These are phyloP conservation scores for Cyclotella atomus DNA, from an alignment of 108 stramenopile genomes.

Conservation along the genomic window DNA sequence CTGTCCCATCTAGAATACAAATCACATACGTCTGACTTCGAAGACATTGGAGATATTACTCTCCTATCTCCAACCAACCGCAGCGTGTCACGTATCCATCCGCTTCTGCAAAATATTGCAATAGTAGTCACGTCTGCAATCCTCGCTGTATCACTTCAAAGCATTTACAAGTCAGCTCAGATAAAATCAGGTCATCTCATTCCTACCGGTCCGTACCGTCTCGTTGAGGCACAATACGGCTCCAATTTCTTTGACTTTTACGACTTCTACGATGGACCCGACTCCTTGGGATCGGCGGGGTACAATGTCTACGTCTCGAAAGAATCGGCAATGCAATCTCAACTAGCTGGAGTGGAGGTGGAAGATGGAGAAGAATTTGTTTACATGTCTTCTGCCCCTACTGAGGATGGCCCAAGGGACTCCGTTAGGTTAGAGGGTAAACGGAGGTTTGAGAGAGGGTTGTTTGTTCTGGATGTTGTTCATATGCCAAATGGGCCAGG, in stretches of 20 bases:
- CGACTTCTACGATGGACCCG: slow-evolving; percentile 78
- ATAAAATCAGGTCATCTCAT: slow-evolving; percentile 7
- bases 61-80: neutral
- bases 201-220: slow-evolving; percentile 44
- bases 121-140: neutral
- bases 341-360: slow-evolving; percentile 59
- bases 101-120: neutral
- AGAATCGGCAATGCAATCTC: slow-evolving; percentile 50
- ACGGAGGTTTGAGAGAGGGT: slow-evolving; percentile 75
- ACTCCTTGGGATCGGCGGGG: slow-evolving; percentile 83
- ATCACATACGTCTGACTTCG: slow-evolving; percentile 6
- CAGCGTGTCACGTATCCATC: too few relatives aligned
- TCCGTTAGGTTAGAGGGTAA: slow-evolving; percentile 84
- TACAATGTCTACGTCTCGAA: slow-evolving; percentile 69
- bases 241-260: slow-evolving; percentile 74
- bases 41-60: slow-evolving; percentile 13
- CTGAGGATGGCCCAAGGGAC: slow-evolving; percentile 67
- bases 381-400: slow-evolving; percentile 73
- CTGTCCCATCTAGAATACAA: slow-evolving; percentile 5
- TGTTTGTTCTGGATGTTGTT: slow-evolving; percentile 79
- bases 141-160: neutral
- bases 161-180: neutral
- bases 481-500: slow-evolving; percentile 60
- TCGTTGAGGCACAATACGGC: slow-evolving; percentile 58
- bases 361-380: slow-evolving; percentile 72